phyloP scores from a whole-genome alignment of 495 filamentous ascomycete genomes.

The Penicillium parvum region DNA sequence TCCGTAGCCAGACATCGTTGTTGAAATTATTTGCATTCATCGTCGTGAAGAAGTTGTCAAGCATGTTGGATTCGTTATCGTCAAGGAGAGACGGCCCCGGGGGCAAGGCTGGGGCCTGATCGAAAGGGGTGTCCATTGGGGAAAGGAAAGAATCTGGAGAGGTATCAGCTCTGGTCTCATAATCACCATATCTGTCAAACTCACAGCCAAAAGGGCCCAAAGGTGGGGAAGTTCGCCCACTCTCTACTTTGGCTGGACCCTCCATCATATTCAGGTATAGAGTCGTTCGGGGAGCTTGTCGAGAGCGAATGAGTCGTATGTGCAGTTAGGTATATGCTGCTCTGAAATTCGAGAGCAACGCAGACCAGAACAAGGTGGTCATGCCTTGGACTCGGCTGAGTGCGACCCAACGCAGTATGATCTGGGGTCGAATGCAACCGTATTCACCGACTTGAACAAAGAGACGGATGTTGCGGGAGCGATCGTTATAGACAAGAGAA shows the following conservation, averaged over 20 bases:
- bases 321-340: constrained; percentile 20
- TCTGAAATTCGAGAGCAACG: constrained; percentile 25
- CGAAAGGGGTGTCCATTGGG: constrained; percentile 48
- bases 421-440: constrained; percentile 7
- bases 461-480: background rate
- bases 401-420: background rate
- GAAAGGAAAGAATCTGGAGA: constrained; percentile 44
- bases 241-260: constrained; percentile 25
- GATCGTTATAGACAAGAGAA: background rate
- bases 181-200: constrained; percentile 20
- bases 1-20: constrained; percentile 43
- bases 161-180: constrained; percentile 15
- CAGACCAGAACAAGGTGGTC: constrained; percentile 19
- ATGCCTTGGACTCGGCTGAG: constrained; percentile 28
- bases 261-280: too few relatives aligned
- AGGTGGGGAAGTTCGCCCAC: constrained; percentile 29
- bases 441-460: constrained; percentile 2
- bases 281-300: background rate
- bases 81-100: constrained; percentile 57
- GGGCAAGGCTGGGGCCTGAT: constrained; percentile 53
- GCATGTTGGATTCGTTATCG: constrained; percentile 56
- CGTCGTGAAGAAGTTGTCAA: constrained; percentile 60
- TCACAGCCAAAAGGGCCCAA: constrained; percentile 58
- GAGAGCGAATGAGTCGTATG: constrained; percentile 3
- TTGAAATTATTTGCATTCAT: constrained; percentile 53